Evolutionary conservation across 2,329 filamentous ascomycete species (phyloP).

Genomic region (Nemania diffusa): DNA sequence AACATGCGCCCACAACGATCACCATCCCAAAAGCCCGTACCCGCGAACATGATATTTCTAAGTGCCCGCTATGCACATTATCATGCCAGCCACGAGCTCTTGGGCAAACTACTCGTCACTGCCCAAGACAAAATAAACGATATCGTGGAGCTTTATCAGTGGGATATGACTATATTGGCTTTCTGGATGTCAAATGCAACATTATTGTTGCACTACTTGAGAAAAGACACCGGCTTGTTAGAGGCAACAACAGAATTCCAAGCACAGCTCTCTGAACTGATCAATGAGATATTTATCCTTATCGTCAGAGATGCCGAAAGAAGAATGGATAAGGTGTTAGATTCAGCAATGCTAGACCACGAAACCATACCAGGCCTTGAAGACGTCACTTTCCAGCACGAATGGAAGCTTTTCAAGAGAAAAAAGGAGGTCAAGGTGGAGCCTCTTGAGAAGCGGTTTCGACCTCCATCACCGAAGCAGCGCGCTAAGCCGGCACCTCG

Average conservation of each 20-base stretch:
- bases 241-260: slow-evolving; percentile 89
- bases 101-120: slow-evolving; percentile 81
- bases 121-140: slow-evolving; percentile 98
- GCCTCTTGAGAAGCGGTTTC: slow-evolving; percentile 87
- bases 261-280: slow-evolving; percentile 89
- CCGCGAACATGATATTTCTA: slow-evolving; percentile 95
- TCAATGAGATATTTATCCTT: slow-evolving; percentile 98
- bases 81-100: slow-evolving; percentile 85
- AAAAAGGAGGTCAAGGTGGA: slow-evolving; percentile 92
- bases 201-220: slow-evolving; percentile 92
- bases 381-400: slow-evolving; percentile 95
- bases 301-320: slow-evolving; percentile 96
- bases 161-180: slow-evolving; percentile 99
- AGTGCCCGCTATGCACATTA: slow-evolving; percentile 97
- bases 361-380: slow-evolving; percentile 98
- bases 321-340: slow-evolving; percentile 94
- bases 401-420: slow-evolving; percentile 96
- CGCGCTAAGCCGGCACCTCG: slow-evolving; percentile 91
- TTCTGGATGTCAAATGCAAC: slow-evolving; percentile 99
- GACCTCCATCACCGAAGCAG: slow-evolving; percentile 92
- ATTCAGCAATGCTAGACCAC: slow-evolving; percentile 94
- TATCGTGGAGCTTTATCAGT: slow-evolving; percentile 94
- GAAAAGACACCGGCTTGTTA: slow-evolving; percentile 87
- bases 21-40: slow-evolving; percentile 96
- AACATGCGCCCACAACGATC: slow-evolving; percentile 98